These are phyloP conservation scores for Arabidopsis suecica DNA, from an alignment of 345 rosid species.

Conservation along the genomic window DNA sequence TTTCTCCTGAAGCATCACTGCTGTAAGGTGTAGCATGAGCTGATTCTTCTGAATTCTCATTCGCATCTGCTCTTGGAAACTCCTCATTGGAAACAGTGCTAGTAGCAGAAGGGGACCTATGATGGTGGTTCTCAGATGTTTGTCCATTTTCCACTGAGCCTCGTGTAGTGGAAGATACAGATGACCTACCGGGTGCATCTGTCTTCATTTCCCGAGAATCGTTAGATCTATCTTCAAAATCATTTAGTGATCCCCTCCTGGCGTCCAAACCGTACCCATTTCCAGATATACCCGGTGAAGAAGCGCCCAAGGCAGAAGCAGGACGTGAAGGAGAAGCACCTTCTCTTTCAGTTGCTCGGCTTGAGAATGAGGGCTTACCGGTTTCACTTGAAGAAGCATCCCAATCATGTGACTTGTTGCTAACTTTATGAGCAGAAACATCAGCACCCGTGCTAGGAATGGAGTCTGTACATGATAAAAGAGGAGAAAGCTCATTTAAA, in stretches of 20 bases:
- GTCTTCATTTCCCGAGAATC: slow-evolving; percentile 52
- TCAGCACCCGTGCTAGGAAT: slow-evolving; percentile 44
- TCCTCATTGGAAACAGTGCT: slow-evolving; percentile 54
- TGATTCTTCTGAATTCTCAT: slow-evolving; percentile 64
- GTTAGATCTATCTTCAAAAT: slow-evolving; percentile 62
- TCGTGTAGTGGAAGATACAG: slow-evolving; percentile 59
- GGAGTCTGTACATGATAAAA: slow-evolving; percentile 61
- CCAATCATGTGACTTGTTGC: slow-evolving; percentile 56
- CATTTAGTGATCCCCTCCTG: slow-evolving; percentile 54
- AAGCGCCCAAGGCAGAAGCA: slow-evolving; percentile 61
- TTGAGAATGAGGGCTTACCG: slow-evolving; percentile 48
- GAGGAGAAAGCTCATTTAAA: slow-evolving; percentile 64
- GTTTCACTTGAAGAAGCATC: slow-evolving; percentile 51
- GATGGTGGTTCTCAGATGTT: slow-evolving; percentile 53
- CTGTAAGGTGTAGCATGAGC: slow-evolving; percentile 63
- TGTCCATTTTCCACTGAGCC: slow-evolving; percentile 57
- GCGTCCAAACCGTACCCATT: slow-evolving; percentile 59
- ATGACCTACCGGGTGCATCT: slow-evolving; percentile 54
- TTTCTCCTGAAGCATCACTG: slow-evolving; percentile 84
- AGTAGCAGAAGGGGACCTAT: slow-evolving; percentile 67
- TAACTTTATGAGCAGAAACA: slow-evolving; percentile 45
- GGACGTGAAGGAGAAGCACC: slow-evolving; percentile 69
- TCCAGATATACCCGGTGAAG: slow-evolving; percentile 55
- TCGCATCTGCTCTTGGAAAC: slow-evolving; percentile 61
- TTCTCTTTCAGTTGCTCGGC: slow-evolving; percentile 53